Percentiles rank a stretch among this genome's conserved stretches.
These are phyloP conservation scores for Gracilaria caudata DNA, from an alignment of 23 red algal genomes.

Conservation along the genomic window DNA sequence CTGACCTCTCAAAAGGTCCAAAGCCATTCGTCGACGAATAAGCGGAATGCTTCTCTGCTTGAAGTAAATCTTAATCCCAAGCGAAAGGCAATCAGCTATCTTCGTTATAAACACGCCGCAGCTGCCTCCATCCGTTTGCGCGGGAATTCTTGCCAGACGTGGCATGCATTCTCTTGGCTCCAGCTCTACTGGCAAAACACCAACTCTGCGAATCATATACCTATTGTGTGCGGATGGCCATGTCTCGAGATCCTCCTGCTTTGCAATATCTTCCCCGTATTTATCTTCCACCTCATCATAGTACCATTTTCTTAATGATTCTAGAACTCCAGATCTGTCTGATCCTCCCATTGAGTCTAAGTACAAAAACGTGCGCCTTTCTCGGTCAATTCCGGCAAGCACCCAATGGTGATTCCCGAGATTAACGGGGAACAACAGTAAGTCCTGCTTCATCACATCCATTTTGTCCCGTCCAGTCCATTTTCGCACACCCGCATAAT, in stretches of 20 bases:
- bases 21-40: conserved; percentile 32
- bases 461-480: conserved; percentile 51
- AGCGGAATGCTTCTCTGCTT: conserved; percentile 22
- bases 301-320: conserved; percentile 50
- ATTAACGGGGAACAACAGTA: conserved; percentile 67
- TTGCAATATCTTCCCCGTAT: neutral
- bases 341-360: conserved; percentile 64
- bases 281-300: conserved; percentile 40
- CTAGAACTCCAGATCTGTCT: conserved; percentile 30
- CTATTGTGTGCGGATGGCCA: conserved; percentile 28
- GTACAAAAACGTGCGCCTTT: conserved; percentile 29
- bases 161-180: neutral
- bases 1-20: conserved; percentile 46
- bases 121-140: conserved; percentile 64
- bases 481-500: conserved; percentile 63
- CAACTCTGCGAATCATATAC: conserved; percentile 14
- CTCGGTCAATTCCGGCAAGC: conserved; percentile 29
- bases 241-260: neutral
- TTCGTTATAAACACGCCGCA: conserved; percentile 70
- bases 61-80: conserved; percentile 55
- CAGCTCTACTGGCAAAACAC: conserved; percentile 10
- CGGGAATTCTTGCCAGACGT: conserved; percentile 20
- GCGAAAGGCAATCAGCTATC: conserved; percentile 55
- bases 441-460: conserved; percentile 37
- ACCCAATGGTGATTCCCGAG: conserved; percentile 69